Evolutionary conservation across 169 alveolate genomes (phyloP).

Genomic region (Besnoitia besnoiti): DNA sequence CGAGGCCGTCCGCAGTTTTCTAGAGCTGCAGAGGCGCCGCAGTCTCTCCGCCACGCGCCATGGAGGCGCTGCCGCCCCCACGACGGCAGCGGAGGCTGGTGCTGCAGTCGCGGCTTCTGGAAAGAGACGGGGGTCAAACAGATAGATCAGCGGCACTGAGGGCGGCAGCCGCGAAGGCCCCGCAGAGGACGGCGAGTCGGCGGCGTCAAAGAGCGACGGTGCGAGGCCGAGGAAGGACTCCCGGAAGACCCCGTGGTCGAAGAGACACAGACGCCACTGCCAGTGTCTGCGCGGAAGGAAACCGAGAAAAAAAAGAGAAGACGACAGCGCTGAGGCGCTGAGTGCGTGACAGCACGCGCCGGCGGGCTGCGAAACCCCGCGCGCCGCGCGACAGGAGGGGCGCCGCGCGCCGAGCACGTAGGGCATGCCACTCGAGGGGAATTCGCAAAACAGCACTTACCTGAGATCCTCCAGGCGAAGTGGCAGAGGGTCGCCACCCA

Average conservation of each 20-base stretch:
- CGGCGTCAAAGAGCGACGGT: background rate
- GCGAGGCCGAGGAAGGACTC: background rate
- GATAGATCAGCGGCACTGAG: background rate
- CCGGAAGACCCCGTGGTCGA: background rate
- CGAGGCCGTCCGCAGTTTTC: too few relatives aligned
- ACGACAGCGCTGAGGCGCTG: too few relatives aligned
- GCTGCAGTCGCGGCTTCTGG: background rate
- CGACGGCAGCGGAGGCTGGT: background rate
- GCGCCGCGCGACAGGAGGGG: background rate
- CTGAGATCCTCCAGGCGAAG: background rate
- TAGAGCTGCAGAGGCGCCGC: background rate
- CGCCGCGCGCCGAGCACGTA: background rate
- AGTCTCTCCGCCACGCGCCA: background rate
- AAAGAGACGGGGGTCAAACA: background rate
- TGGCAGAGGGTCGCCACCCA: background rate
- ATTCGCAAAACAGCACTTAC: background rate
- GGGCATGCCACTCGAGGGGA: background rate
- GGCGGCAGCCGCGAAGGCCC: background rate
- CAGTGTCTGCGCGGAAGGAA: background rate
- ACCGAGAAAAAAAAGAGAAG: background rate
- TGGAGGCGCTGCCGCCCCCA: background rate
- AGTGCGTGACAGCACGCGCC: too few relatives aligned
- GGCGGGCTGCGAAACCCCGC: background rate
- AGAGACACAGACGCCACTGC: slow-evolving; percentile 12
- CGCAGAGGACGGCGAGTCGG: background rate